Evolutionary conservation across 2,329 filamentous ascomycete genomes (phyloP), one percentile per base, ranked within the genome.

Genomic region (Pleomassaria siparia): DNA sequence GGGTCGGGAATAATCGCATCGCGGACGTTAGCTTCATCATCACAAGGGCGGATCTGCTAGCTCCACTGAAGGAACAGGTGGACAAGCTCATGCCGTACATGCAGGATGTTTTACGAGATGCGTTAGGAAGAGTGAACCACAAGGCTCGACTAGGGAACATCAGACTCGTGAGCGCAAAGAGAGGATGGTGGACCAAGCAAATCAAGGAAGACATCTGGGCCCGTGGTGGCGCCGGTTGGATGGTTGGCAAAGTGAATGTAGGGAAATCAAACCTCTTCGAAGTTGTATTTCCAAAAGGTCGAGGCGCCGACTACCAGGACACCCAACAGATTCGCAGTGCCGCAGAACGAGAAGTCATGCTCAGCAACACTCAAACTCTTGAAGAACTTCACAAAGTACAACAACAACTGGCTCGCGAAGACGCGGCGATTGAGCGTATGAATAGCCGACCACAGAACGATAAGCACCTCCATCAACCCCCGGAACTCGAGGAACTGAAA

Each of bases 201-300:
- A 74, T 99, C 46, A 96, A 89, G 69, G 86, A 96, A 58, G 86
- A 91, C 40, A 91, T 99, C 39, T 91, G 85, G 80, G 74, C 84
- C 35, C 82, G 89, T 40, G 91, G 90, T 3, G 92, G 92, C 4
- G 94, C 86, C 13, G 86, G 88, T 13, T 99, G 94, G 92, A 86
- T 99, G 78, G 88, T 99, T 2, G 94, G 94, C n/a, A 97, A 96
- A 71, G 90, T 91, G 53, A 99, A 99, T 64, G 95, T 97, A 2
- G 95, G 94, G 20, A 99, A 99, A 73, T 97, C 92, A 60, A 87
- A 87, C 63, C 80, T 99, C 2, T 95, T 97, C 51, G 86, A 94
- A 58, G 82, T 85, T 4, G 84, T 96, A 7, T 96, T 91, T 62
- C 92, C 95, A 3, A 86, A 92, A 88, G 76, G 61, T 43, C 70